Conservation (phyloP, 768 basidiomycete genomes). For the Crucibulum laeve region DNA sequence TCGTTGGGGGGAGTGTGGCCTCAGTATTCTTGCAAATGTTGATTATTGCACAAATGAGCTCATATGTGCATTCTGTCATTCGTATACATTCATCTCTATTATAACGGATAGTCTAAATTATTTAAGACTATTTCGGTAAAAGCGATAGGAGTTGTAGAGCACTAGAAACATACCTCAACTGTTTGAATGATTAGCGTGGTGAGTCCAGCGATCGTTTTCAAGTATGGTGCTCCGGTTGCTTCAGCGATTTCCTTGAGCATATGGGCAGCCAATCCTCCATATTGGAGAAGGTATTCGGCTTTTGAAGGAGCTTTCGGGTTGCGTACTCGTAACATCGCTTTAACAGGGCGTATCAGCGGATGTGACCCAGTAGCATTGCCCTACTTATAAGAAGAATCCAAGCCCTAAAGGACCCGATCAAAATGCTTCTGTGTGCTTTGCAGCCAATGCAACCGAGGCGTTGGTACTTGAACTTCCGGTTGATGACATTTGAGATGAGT, state of each 20-base stretch:
- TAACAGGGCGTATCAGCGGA: too few relatives aligned
- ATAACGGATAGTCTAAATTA: neutral
- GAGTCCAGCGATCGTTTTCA: neutral
- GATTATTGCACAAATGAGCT: neutral
- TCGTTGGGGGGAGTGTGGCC: neutral
- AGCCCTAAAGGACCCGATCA: too few relatives aligned
- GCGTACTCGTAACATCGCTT: too few relatives aligned
- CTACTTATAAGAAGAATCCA: too few relatives aligned
- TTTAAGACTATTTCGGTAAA: neutral
- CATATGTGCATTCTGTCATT: neutral
- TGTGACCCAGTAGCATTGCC: too few relatives aligned
- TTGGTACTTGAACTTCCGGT: too few relatives aligned
- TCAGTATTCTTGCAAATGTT: neutral
- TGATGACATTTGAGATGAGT: too few relatives aligned
- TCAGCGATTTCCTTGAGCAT: constrained; percentile 7
- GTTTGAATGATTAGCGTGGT: neutral
- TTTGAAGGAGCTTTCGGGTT: too few relatives aligned
- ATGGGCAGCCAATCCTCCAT: constrained; percentile 5
- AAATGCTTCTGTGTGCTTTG: too few relatives aligned
- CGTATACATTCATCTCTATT: neutral
- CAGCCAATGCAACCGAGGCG: too few relatives aligned
- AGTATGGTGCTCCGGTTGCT: neutral
- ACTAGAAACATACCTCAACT: neutral
- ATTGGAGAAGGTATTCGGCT: too few relatives aligned
- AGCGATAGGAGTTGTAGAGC: neutral